Percentiles rank a stretch among this genome's conserved stretches.
phyloP scores from a whole-genome alignment of 129 eudicot species.

The Helianthus tuberosus region DNA sequence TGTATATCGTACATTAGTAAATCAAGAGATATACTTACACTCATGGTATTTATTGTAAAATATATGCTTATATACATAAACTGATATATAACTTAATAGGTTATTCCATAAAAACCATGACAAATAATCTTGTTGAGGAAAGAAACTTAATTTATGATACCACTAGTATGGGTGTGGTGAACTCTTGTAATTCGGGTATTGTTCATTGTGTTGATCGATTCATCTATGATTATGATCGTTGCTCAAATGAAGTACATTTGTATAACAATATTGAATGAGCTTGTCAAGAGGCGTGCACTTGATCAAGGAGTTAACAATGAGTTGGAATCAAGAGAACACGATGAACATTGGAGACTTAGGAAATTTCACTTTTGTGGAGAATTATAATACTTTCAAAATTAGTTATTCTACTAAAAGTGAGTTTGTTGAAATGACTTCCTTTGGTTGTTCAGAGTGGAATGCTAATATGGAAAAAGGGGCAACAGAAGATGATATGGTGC shows the following conservation, averaged over 20 bases:
- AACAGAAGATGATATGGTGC: conserved; percentile 18
- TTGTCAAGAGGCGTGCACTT: conserved; percentile 9
- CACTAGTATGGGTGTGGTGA: background rate
- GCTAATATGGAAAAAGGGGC: background rate
- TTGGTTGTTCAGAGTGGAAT: conserved; percentile 13
- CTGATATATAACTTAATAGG: background rate
- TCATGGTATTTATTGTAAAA: background rate
- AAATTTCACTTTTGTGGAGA: background rate
- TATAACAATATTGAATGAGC: conserved; percentile 7
- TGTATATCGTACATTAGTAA: background rate
- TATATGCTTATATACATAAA: background rate
- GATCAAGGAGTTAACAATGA: conserved; percentile 11
- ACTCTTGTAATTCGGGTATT: background rate
- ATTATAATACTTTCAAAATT: background rate
- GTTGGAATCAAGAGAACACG: conserved; percentile 11
- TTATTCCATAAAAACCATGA: conserved; percentile 17
- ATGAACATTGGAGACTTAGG: background rate
- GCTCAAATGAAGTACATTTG: background rate
- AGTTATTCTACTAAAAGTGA: conserved; percentile 1
- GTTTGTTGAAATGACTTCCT: conserved; percentile 4
- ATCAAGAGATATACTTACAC: background rate
- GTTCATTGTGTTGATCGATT: conserved; percentile 8
- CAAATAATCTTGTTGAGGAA: conserved; percentile 15
- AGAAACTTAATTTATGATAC: background rate
- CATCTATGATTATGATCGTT: conserved; percentile 21